Conservation (phyloP, 2,329 filamentous ascomycete genomes). For the Akanthomyces muscarius region DNA sequence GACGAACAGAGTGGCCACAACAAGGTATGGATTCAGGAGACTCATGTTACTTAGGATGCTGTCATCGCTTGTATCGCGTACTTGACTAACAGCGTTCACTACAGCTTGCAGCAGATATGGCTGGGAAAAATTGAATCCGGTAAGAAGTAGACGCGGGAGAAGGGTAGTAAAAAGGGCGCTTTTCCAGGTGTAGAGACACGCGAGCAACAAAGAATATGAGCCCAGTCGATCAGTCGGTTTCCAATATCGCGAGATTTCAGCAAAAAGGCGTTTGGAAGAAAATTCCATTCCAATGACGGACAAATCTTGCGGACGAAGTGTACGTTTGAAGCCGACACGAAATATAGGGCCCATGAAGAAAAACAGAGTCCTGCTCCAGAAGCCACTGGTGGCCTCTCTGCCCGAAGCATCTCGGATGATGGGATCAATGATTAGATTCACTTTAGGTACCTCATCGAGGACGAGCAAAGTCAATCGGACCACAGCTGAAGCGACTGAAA, state of each 20-base stretch:
- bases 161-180: not conserved
- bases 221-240: not conserved
- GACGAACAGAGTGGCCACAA: not conserved
- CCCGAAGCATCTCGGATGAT: not conserved
- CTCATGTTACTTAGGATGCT: not conserved
- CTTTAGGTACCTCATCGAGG: slow-evolving; percentile 1
- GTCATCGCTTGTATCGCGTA: not conserved
- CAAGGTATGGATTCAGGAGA: not conserved
- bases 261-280: not conserved
- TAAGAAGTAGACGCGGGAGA: not conserved
- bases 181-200: not conserved
- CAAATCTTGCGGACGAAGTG: not conserved
- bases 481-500: not conserved
- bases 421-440: not conserved
- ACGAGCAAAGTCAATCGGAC: not conserved
- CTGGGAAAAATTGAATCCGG: not conserved
- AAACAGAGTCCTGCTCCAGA: not conserved
- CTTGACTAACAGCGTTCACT: not conserved
- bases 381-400: slow-evolving; percentile 4
- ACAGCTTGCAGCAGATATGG: not conserved
- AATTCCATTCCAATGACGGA: not conserved
- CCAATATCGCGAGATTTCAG: not conserved
- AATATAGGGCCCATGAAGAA: not conserved
- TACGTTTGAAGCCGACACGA: not conserved
- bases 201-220: not conserved